phyloP scores from a whole-genome alignment of 2,329 filamentous ascomycete genomes.

The Sclerotinia glacialis region DNA sequence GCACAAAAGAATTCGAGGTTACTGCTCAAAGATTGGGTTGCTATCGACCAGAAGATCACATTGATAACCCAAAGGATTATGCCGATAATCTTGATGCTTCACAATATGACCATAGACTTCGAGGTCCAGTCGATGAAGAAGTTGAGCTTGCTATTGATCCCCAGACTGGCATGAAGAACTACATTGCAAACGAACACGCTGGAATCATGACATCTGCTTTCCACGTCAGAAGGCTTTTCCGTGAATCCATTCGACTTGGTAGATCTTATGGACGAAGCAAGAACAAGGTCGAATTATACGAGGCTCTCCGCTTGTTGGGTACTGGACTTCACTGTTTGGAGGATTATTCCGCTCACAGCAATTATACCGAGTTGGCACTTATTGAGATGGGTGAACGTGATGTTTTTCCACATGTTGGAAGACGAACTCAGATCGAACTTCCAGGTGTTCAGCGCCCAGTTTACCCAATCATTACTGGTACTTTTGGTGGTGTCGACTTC shows the following conservation, averaged over 20 bases:
- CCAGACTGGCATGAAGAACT: constrained; percentile 80
- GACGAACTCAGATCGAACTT: constrained; percentile 67
- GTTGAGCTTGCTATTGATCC: constrained; percentile 77
- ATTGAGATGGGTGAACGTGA: constrained; percentile 80
- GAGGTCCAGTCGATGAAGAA: constrained; percentile 75
- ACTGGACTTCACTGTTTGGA: constrained; percentile 89
- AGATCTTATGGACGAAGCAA: constrained; percentile 65
- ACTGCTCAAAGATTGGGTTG: constrained; percentile 74
- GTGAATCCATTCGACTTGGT: constrained; percentile 73
- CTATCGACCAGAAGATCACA: constrained; percentile 81
- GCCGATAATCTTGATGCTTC: constrained; percentile 85
- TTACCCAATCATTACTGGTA: constrained; percentile 84
- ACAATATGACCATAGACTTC: constrained; percentile 75
- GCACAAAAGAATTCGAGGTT: constrained; percentile 81
- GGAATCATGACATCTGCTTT: constrained; percentile 79
- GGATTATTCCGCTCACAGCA: constrained; percentile 91
- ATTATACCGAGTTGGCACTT: constrained; percentile 84
- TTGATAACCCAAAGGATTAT: constrained; percentile 78
- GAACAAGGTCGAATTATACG: constrained; percentile 76
- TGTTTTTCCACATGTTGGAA: constrained; percentile 84
- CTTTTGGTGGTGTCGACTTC: constrained; percentile 93
- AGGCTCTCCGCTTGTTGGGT: constrained; percentile 80
- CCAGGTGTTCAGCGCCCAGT: constrained; percentile 63
- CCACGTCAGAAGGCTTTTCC: constrained; percentile 72
- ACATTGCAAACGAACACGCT: constrained; percentile 80